phyloP scores from a whole-genome alignment of 2,329 filamentous ascomycete genomes.

The Colletotrichum lindemuthianum region DNA sequence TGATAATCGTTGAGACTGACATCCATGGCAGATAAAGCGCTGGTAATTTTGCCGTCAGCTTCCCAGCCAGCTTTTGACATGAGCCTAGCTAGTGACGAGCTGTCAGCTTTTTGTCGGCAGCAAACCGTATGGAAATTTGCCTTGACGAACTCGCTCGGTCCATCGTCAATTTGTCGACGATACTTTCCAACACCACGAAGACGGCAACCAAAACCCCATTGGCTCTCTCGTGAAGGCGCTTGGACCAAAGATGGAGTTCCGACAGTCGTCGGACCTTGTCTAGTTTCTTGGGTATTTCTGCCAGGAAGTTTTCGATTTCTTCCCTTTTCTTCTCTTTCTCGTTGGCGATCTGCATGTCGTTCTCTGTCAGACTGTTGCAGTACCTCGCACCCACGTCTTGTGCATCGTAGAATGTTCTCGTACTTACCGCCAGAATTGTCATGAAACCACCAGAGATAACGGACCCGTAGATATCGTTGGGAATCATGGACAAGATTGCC shows the following conservation, averaged over 20 bases:
- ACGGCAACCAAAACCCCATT: conserved; percentile 1
- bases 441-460: conserved; percentile 15
- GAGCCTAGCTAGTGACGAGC: background rate
- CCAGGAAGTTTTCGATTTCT: background rate
- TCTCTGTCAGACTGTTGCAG: background rate
- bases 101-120: background rate
- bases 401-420: background rate
- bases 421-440: conserved; percentile 3
- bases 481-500: conserved; percentile 13
- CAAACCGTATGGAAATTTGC: background rate
- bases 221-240: background rate
- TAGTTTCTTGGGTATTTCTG: conserved; percentile 6
- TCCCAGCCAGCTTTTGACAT: background rate
- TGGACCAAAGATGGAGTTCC: background rate
- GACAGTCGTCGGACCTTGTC: background rate
- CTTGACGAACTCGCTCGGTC: background rate
- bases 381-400: background rate
- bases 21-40: background rate
- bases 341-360: background rate
- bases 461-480: conserved; percentile 10
- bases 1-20: background rate
- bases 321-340: background rate
- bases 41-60: background rate
- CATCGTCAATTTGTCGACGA: background rate
- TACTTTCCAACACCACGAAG: background rate